A percentile compares a stretch with the other conserved stretches of the same genome.
phyloP scores from a whole-genome alignment of 352 stramenopile species.

The Peronospora belbahrii region DNA sequence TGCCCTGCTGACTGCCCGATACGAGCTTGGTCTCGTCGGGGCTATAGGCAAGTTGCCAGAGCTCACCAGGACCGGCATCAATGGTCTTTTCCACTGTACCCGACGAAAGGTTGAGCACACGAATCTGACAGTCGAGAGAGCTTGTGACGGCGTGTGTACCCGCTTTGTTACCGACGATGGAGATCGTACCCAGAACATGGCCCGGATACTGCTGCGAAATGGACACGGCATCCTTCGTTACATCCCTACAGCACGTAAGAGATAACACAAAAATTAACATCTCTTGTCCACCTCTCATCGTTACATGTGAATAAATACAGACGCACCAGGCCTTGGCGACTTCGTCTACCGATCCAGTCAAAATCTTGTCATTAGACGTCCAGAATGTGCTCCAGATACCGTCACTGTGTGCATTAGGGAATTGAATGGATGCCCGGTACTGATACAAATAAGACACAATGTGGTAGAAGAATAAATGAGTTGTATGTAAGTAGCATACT shows the following conservation, averaged over 20 bases:
- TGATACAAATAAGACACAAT: conserved; percentile 20
- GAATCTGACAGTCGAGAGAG: conserved; percentile 80
- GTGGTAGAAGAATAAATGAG: neutral
- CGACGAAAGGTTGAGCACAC: conserved; percentile 64
- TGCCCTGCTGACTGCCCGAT: conserved; percentile 77
- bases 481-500: neutral
- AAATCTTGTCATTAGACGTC: conserved; percentile 82
- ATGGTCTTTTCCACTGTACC: conserved; percentile 78
- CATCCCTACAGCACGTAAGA: conserved; percentile 33
- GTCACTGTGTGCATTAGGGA: conserved; percentile 78
- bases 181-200: conserved; percentile 82
- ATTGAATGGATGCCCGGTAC: conserved; percentile 78
- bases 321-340: conserved; percentile 76
- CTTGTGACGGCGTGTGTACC: conserved; percentile 69
- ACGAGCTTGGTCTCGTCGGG: conserved; percentile 75
- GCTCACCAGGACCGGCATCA: conserved; percentile 76
- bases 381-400: conserved; percentile 87
- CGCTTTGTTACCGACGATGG: conserved; percentile 74
- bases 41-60: conserved; percentile 84
- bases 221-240: conserved; percentile 57
- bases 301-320: neutral
- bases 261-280: neutral
- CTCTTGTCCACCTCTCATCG: neutral
- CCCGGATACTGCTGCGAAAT: conserved; percentile 79
- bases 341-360: conserved; percentile 84